These are phyloP conservation scores for Thamnidium elegans DNA, from an alignment of 192 early-diverging fungal species.

Conservation along the genomic window DNA sequence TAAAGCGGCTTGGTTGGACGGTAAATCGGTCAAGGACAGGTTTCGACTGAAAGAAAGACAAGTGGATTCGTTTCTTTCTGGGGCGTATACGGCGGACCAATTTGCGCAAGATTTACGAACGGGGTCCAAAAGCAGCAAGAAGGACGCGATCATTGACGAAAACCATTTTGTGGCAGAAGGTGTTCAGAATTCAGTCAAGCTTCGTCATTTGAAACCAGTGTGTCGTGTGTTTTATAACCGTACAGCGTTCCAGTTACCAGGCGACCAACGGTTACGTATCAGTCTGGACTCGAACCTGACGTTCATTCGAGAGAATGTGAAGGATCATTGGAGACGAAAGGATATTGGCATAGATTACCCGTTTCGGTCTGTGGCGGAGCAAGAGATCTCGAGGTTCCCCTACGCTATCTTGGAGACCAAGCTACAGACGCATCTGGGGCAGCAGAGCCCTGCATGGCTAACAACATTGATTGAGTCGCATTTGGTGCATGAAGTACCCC, in stretches of 20 bases:
- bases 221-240: constrained; percentile 49
- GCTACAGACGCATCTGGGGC: constrained; percentile 65
- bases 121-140: not conserved
- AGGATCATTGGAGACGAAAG: constrained; percentile 71
- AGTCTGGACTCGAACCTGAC: constrained; percentile 46
- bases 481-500: constrained; percentile 75
- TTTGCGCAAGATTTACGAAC: constrained; percentile 55
- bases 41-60: constrained; percentile 91
- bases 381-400: constrained; percentile 77
- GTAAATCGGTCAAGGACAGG: constrained; percentile 73
- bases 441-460: constrained; percentile 73
- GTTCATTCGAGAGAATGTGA: constrained; percentile 49
- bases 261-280: constrained; percentile 45
- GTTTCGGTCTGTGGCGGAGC: constrained; percentile 31
- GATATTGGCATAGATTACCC: constrained; percentile 59
- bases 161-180: constrained; percentile 69
- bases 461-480: constrained; percentile 66
- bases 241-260: constrained; percentile 49
- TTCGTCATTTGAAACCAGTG: constrained; percentile 68
- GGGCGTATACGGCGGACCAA: constrained; percentile 65
- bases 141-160: constrained; percentile 29
- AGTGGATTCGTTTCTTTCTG: constrained; percentile 80
- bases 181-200: constrained; percentile 62
- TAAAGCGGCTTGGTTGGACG: constrained; percentile 39
- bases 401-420: constrained; percentile 94